Conservation (phyloP, 1,284 basidiomycete species). For the Melampsora larici-populina region DNA sequence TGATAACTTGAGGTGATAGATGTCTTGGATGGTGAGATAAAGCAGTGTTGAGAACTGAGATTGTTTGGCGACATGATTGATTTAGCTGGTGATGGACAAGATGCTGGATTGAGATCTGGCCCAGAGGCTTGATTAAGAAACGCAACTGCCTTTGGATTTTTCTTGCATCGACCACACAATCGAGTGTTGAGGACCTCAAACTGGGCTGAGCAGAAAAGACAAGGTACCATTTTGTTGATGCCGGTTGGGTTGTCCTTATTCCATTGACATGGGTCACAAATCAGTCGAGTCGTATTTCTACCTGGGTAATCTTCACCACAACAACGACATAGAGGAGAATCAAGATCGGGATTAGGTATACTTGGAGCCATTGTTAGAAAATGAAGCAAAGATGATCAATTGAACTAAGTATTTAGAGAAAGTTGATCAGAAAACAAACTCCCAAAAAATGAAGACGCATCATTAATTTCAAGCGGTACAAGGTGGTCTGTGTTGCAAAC, state of each 20-base stretch:
- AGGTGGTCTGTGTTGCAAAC: no score
- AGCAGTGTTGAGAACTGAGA: neutral
- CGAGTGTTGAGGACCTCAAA: neutral
- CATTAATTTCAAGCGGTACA: no score
- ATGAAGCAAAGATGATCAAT: no score
- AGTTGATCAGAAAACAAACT: neutral
- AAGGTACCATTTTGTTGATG: neutral
- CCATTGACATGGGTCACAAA: conserved; percentile 4
- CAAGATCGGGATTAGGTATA: neutral
- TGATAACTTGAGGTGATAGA: neutral
- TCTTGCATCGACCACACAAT: neutral
- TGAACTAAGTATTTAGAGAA: no score
- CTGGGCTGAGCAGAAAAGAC: neutral
- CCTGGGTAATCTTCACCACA: no score
- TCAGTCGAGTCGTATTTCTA: neutral
- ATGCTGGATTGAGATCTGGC: neutral
- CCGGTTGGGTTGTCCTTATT: neutral
- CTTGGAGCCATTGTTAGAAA: neutral
- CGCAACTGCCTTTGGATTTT: neutral
- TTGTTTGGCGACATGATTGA: neutral
- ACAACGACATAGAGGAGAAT: no score
- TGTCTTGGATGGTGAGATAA: neutral
- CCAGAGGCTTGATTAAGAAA: neutral
- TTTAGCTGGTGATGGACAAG: neutral
- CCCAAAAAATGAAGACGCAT: neutral